Conservation (phyloP, 1,139 yeast species). For the Hansenula sp. region DNA sequence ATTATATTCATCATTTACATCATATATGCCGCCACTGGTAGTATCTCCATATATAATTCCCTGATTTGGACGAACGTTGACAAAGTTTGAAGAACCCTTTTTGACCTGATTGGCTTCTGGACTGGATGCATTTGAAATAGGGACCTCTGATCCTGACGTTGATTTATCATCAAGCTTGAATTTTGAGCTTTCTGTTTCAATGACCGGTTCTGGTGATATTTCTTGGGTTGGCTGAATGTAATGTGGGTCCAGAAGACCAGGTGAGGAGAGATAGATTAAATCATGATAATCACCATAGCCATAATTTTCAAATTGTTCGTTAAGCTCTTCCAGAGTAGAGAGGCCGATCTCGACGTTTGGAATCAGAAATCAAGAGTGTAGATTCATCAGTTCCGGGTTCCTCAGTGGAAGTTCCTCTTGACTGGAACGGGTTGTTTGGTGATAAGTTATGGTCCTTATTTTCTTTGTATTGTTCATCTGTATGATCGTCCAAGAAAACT, state of each 20-base stretch:
- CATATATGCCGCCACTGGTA: not conserved
- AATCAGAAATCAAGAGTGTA: not conserved
- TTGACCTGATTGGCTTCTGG: not conserved
- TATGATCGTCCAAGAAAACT: not conserved
- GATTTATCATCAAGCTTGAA: not conserved
- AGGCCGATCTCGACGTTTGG: constrained; percentile 3
- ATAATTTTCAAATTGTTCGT: not conserved
- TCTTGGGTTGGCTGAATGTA: not conserved
- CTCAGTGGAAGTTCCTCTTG: constrained; percentile 2
- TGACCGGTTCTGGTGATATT: not conserved
- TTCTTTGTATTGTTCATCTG: not conserved
- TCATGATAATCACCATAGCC: constrained; percentile 3
- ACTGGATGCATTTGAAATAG: too few relatives aligned
- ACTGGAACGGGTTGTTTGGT: too few relatives aligned
- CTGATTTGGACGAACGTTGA: not conserved
- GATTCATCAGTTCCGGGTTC: constrained; percentile 1
- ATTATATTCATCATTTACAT: constrained; percentile 1
- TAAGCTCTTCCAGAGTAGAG: not conserved
- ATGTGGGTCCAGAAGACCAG: not conserved
- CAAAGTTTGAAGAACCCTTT: not conserved
- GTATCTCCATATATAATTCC: not conserved
- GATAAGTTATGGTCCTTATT: not conserved
- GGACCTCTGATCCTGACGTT: not conserved
- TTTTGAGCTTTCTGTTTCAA: not conserved
- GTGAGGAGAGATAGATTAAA: not conserved